phyloP scores from a whole-genome alignment of 2,329 filamentous ascomycete genomes.

The Arthrobotrys sinensis region DNA sequence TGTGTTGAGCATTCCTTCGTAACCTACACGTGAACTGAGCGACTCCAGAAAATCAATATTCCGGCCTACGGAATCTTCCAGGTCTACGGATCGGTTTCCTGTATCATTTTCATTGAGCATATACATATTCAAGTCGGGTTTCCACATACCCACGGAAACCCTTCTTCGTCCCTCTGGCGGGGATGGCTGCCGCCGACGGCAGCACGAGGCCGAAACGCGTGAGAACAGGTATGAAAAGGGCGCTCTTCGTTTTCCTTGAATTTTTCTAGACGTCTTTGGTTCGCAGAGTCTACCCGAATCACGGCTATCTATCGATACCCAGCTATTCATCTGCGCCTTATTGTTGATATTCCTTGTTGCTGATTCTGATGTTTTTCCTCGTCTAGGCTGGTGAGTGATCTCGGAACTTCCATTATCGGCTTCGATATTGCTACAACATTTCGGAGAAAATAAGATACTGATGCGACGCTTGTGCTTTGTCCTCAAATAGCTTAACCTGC shows the following conservation, averaged over 20 bases:
- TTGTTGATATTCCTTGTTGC: background rate
- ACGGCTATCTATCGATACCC: background rate
- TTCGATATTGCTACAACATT: conserved; percentile 23
- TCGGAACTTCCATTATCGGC: conserved; percentile 32
- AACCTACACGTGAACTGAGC: conserved; percentile 33
- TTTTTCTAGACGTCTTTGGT: background rate
- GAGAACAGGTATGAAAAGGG: conserved; percentile 78
- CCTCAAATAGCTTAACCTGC: conserved; percentile 78
- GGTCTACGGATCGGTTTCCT: conserved; percentile 2
- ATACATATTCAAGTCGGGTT: background rate
- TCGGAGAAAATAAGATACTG: conserved; percentile 50
- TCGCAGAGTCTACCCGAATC: background rate
- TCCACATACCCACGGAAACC: conserved; percentile 23
- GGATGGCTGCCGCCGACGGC: conserved; percentile 59
- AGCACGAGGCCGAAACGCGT: conserved; percentile 82
- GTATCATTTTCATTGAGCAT: background rate
- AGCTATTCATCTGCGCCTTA: background rate
- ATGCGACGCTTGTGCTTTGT: conserved; percentile 3
- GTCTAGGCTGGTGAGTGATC: conserved; percentile 57
- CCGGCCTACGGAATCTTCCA: conserved; percentile 9
- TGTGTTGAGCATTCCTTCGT: background rate
- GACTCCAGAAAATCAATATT: background rate
- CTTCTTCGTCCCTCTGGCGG: conserved; percentile 28
- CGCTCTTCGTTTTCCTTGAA: background rate
- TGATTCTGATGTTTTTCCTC: conserved; percentile 11